These are phyloP conservation scores for Glycine soja DNA, from an alignment of 306 rosid genomes.

Conservation along the genomic window DNA sequence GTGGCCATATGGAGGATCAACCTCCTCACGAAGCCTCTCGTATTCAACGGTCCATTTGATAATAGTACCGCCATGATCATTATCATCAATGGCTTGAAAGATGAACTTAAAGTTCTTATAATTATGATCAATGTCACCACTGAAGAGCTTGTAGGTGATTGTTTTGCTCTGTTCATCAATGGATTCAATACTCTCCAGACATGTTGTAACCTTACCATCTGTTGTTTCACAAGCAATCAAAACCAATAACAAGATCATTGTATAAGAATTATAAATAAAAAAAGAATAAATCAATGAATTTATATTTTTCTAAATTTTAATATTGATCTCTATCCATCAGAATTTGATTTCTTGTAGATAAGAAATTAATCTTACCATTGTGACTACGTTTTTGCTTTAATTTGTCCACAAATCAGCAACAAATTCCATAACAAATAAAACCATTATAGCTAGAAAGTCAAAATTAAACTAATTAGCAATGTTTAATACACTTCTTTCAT, in stretches of 20 bases:
- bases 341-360: no score
- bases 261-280: neutral
- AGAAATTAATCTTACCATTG: no score
- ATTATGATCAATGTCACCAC: neutral
- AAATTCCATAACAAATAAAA: no score
- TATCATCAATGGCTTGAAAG: neutral
- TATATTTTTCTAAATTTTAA: no score
- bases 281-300: no score
- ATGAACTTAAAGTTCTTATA: slow-evolving; percentile 8
- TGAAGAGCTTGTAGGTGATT: neutral
- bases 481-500: no score
- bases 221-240: neutral
- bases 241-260: neutral
- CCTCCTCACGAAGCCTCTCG: slow-evolving; percentile 34
- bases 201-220: slow-evolving; percentile 39
- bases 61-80: neutral
- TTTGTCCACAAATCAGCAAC: no score
- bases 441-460: no score
- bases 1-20: slow-evolving; percentile 46
- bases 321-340: no score
- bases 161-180: slow-evolving; percentile 29
- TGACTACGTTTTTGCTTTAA: no score
- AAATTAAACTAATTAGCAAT: no score
- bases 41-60: slow-evolving; percentile 45
- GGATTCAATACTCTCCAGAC: slow-evolving; percentile 21